Evolutionary conservation across 768 basidiomycete species (phyloP), one percentile per base, ranked within the genome.

Genomic region (Pleurotus pulmonarius): DNA sequence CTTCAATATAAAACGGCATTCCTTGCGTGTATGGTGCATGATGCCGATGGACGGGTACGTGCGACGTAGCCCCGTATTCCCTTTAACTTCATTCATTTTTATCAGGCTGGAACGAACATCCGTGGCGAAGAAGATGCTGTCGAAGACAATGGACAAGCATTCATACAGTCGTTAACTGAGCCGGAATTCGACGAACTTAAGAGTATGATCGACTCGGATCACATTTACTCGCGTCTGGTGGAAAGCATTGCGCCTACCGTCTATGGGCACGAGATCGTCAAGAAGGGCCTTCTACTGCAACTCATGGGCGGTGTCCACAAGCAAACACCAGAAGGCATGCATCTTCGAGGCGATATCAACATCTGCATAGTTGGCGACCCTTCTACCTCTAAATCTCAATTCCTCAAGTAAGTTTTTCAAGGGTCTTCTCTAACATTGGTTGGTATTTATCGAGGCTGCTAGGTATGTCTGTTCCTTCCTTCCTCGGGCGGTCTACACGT

Each of bases 301-400:
- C 81, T 99, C 22, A 96, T 99, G 94, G 95, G 97, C 20, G 97
- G 97, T 20, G 96, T 98, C 3, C 96, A 98, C 74, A 99, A 99
- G 69, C 85, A 94, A 67, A 98, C 96, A 1, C 75, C 81, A 0
- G 97, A 98, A 70, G 97, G 97, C 37, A 98, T 98, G 85, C 86
- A 98, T 69, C 81, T 98, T n/a, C 87, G 97, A 67, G 97, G 97
- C 1, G 97, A 99, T 66, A 89, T 99, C 69, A 98, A 98, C 63
- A 95, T 99, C 52, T 98, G 96, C 67, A 94, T 98, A 53, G 88
- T 99, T 55, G 97, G 97, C 37, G 97, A 98, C 66, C 97, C 97
- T 0, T 92, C 89, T 13, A 98, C 95, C 0, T 92, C 89, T n/a
- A 98, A 98, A 70, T 98, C 95, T 0, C 97, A 98, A 69, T 98